Evolutionary conservation across 257 asterid species (phyloP).

Genomic region (Fraxinus americana): DNA sequence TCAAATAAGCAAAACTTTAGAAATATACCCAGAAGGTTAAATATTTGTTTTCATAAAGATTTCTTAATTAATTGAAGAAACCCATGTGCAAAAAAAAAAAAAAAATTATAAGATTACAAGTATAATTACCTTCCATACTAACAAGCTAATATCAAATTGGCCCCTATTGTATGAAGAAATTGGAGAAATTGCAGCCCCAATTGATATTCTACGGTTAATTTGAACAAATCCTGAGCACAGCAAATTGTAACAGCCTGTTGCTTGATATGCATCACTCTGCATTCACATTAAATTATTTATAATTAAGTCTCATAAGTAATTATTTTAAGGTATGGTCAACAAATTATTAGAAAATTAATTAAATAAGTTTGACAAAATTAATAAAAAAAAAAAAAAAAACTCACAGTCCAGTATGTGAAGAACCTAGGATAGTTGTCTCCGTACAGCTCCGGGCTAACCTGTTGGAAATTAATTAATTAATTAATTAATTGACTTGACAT

Average conservation of each 20-base stretch:
- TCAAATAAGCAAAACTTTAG: neutral
- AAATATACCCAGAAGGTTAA: neutral
- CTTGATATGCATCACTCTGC: conserved; percentile 93
- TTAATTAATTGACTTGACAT: conserved; percentile 30
- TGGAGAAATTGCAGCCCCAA: conserved; percentile 95
- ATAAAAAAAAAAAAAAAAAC: conserved; percentile 24
- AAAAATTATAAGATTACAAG: neutral
- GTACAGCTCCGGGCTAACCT: conserved; percentile 93
- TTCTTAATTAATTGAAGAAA: neutral
- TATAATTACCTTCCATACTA: conserved; percentile 85
- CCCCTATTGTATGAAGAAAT: conserved; percentile 72
- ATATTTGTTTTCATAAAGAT: neutral
- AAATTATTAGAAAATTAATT: conserved; percentile 20
- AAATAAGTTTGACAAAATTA: neutral
- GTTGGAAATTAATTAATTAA: conserved; percentile 20
- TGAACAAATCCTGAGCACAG: conserved; percentile 92
- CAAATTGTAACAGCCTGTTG: conserved; percentile 92
- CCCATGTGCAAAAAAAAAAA: neutral
- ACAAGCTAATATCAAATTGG: conserved; percentile 83
- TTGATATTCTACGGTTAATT: conserved; percentile 75
- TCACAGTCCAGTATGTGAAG: conserved; percentile 95
- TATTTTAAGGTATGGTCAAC: conserved; percentile 22
- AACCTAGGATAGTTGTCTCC: conserved; percentile 87
- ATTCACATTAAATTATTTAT: conserved; percentile 17
- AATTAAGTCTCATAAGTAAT: conserved; percentile 23